A percentile compares a stretch with the other conserved stretches of the same genome.
Evolutionary conservation across 208 protist genomes (phyloP).

Genomic region (Crithidia expoeki): DNA sequence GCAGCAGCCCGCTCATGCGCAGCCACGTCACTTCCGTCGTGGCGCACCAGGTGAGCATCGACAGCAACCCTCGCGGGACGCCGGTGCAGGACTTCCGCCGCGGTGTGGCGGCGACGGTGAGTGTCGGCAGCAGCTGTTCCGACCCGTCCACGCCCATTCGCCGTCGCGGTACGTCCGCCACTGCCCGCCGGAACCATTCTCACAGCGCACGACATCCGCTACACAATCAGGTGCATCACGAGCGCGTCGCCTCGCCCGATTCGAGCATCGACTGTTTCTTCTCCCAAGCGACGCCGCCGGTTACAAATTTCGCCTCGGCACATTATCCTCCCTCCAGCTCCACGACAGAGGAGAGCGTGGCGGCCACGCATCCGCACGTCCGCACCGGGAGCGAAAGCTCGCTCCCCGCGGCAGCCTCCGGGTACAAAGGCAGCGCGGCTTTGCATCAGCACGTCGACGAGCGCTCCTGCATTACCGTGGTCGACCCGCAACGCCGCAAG

Average conservation of each 20-base stretch:
- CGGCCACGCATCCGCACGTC: conserved; percentile 4
- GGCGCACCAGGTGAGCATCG: conserved; percentile 30
- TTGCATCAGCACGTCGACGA: conserved; percentile 34
- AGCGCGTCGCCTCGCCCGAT: conserved; percentile 22
- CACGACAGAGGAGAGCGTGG: conserved; percentile 10
- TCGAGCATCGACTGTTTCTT: conserved; percentile 27
- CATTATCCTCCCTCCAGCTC: conserved; percentile 5
- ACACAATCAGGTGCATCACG: not conserved
- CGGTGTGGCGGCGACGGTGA: conserved; percentile 3
- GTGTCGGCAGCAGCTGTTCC: conserved; percentile 23
- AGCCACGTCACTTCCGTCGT: conserved; percentile 28
- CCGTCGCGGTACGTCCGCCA: conserved; percentile 8
- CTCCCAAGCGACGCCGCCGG: conserved; percentile 6
- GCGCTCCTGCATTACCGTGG: conserved; percentile 51
- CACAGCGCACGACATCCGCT: not conserved
- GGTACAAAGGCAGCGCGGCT: conserved; percentile 25
- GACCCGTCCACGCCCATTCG: conserved; percentile 13
- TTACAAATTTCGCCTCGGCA: not conserved
- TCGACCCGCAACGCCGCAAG: conserved; percentile 80
- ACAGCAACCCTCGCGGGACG: conserved; percentile 14
- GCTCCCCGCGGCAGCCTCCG: conserved; percentile 25
- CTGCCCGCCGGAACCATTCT: not conserved
- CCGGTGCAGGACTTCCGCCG: conserved; percentile 21
- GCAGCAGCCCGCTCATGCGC: conserved; percentile 25
- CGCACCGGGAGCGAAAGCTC: conserved; percentile 28